These are phyloP conservation scores for Corniculantispora saksenae DNA, from an alignment of 2,329 filamentous ascomycete species.

Conservation along the genomic window DNA sequence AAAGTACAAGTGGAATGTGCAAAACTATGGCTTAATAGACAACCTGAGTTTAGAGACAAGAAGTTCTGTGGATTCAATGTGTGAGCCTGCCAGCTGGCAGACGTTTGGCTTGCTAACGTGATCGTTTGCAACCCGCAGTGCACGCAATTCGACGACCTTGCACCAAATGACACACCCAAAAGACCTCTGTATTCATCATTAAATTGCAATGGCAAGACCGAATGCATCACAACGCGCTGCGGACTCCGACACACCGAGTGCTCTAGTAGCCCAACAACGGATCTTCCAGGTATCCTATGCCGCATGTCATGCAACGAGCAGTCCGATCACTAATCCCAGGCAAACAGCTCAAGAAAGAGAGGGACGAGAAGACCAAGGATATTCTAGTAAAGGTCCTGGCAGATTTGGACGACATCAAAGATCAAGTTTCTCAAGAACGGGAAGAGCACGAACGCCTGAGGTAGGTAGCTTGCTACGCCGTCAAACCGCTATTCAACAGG, in stretches of 20 bases:
- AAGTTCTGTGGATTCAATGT: neutral
- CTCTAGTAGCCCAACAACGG: constrained; percentile 30
- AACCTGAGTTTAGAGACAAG: neutral
- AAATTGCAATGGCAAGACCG: neutral
- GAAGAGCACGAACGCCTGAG: constrained; percentile 27
- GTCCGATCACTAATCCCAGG: neutral
- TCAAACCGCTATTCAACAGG: neutral
- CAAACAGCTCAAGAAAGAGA: constrained; percentile 34
- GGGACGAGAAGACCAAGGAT: constrained; percentile 29
- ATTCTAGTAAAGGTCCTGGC: constrained; percentile 27
- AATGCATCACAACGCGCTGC: neutral
- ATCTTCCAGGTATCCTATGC: constrained; percentile 28
- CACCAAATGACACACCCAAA: neutral
- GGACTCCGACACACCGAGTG: constrained; percentile 18
- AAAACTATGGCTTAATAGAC: constrained; percentile 20
- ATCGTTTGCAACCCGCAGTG: neutral
- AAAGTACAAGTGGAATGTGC: neutral
- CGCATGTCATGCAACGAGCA: neutral
- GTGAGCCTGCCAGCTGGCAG: constrained; percentile 11
- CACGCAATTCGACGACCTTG: neutral
- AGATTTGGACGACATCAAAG: constrained; percentile 29
- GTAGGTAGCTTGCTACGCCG: constrained; percentile 27
- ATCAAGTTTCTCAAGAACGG: constrained; percentile 25
- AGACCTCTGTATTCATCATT: neutral
- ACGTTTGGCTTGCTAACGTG: neutral